Conservation (phyloP, 345 rosid genomes). For the Carallia brachiata region DNA sequence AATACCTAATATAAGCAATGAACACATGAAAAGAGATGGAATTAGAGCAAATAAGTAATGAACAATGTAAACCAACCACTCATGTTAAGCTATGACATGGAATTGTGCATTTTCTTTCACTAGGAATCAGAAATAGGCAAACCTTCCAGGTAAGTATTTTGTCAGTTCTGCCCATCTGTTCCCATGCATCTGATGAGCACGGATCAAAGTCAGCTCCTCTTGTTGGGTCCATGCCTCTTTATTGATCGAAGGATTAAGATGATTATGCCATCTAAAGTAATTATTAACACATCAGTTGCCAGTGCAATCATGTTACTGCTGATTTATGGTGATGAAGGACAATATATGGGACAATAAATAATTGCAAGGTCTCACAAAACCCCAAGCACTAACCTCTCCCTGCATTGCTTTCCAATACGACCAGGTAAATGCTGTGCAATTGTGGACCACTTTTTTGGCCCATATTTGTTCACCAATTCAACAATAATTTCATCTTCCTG, state of each 20-base stretch:
- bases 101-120: not conserved
- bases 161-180: constrained; percentile 99
- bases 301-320: constrained; percentile 4
- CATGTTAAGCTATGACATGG: constrained; percentile 6
- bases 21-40: not conserved
- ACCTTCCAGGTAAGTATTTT: constrained; percentile 99
- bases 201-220: constrained; percentile 92
- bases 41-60: not conserved
- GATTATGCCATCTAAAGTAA: constrained; percentile 94
- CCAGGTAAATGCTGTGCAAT: constrained; percentile 95
- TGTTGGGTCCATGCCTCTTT: constrained; percentile 99
- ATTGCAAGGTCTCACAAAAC: not conserved
- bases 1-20: not conserved
- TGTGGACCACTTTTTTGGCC: constrained; percentile 98
- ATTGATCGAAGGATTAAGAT: constrained; percentile 92
- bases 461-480: constrained; percentile 75
- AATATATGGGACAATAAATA: not conserved
- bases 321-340: not conserved
- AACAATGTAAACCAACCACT: not conserved
- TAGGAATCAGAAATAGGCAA: constrained; percentile 17
- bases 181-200: constrained; percentile 95
- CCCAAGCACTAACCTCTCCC: constrained; percentile 64
- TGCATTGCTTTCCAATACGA: constrained; percentile 96
- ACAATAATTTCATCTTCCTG: constrained; percentile 90
- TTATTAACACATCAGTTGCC: constrained; percentile 10